These are phyloP conservation scores for Limnanthes douglasii DNA, from an alignment of 345 rosid genomes.

Conservation along the genomic window DNA sequence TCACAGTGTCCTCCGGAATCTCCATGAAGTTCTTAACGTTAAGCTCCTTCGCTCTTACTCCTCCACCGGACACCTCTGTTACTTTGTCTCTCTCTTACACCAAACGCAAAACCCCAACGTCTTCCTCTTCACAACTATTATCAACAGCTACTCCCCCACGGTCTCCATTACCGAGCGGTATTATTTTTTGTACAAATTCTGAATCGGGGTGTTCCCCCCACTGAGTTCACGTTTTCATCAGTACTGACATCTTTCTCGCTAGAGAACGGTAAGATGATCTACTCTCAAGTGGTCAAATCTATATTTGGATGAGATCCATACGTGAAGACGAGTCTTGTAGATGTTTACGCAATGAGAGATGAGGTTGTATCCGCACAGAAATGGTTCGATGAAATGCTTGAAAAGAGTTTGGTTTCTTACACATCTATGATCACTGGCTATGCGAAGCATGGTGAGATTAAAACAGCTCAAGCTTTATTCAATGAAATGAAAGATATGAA, in stretches of 20 bases:
- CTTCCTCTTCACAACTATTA: conserved; percentile 45
- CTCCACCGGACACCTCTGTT: conserved; percentile 28
- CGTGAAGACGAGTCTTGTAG: conserved; percentile 57
- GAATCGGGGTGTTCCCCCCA: conserved; percentile 24
- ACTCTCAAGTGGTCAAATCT: conserved; percentile 39
- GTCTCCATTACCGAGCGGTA: conserved; percentile 30
- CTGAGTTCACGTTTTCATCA: conserved; percentile 64
- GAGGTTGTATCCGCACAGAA: conserved; percentile 39
- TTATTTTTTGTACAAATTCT: conserved; percentile 34
- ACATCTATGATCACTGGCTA: conserved; percentile 79
- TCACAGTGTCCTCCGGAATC: conserved; percentile 32
- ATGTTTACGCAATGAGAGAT: conserved; percentile 41
- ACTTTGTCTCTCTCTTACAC: conserved; percentile 37
- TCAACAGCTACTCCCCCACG: too few species aligned
- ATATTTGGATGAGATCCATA: conserved; percentile 46
- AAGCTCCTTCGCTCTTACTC: conserved; percentile 85
- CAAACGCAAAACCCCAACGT: conserved; percentile 30
- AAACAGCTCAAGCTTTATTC: too few species aligned
- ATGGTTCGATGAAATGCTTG: conserved; percentile 52
- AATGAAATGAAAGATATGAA: too few species aligned
- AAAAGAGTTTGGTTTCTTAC: conserved; percentile 38
- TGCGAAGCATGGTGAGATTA: too few species aligned
- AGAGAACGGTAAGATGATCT: conserved; percentile 23
- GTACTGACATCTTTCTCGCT: conserved; percentile 42
- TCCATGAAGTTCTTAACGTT: conserved; percentile 39